Evolutionary conservation across 768 basidiomycete genomes (phyloP), one percentile per base, ranked within the genome.

Genomic region (Naganishia kalamii): DNA sequence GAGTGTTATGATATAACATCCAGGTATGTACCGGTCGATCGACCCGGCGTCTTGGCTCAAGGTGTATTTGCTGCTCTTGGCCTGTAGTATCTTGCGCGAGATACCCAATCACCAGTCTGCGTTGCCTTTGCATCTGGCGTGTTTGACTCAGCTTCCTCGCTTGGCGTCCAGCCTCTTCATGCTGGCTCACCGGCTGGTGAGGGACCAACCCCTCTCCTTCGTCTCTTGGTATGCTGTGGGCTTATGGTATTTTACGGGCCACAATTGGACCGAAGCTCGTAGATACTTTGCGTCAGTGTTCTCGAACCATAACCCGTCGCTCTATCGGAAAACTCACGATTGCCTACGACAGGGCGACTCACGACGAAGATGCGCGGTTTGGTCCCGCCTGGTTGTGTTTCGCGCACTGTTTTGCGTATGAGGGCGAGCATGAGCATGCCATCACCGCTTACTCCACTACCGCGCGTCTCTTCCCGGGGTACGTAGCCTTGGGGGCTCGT

Each of bases 171-270:
- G 88, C 70, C 84, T 99, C 6, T 99, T 97, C 80, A 88, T 99
- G 68, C 83, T 98, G 41, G 96, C 96, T 0, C 96, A 98, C 72
- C 90, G 96, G 74, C 84, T 99, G 75, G 92, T 97, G 19, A 90
- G 97, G 62, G 85, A 85, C 50, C 93, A 97, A 74, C 93, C 96
- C 0, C 90, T 92, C 73, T 88, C 89, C 46, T 87, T 92, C 0
- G 84, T 90, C 60, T 93, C 90, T 70, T 99, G 96, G 96, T 99
- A 98, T 78, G 91, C 96, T 4, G 96, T 98, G 25, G 96, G 93
- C 0, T 86, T 97, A 23, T 99, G 93, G 89, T 98, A 99, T 79
- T 84, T 94, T 63, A 84, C 87, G 33, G 85, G 86, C 30, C 84
- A 84, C 57, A 90, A 93, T 72, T 99, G 89, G 88, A 81, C 86